A percentile compares a stretch with the other conserved stretches of the same genome.
Conservation (phyloP, 1,139 yeast species). For the Hemisphaericaspora subhashii region DNA sequence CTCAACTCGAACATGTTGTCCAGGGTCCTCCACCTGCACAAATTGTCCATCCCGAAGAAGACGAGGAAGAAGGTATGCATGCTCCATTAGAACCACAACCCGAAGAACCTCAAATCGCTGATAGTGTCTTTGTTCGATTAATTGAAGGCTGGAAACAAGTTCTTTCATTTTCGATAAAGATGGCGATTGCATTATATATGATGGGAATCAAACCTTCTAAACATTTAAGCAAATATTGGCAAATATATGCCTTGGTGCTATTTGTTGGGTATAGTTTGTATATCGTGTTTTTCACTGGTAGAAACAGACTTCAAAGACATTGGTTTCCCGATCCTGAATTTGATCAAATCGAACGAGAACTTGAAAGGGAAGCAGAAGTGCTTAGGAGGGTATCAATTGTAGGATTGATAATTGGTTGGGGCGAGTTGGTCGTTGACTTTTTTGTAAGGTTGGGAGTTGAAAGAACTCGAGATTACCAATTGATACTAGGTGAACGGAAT, state of each 20-base stretch:
- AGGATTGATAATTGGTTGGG: neutral
- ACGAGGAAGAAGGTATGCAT: neutral
- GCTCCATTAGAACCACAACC: neutral
- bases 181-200: slow-evolving; percentile 9
- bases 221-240: slow-evolving; percentile 14
- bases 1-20: neutral
- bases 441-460: slow-evolving; percentile 19
- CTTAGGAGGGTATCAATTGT: too few species aligned
- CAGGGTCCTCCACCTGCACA: neutral
- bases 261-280: slow-evolving; percentile 11
- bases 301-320: slow-evolving; percentile 9
- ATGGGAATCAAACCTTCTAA: slow-evolving; percentile 12
- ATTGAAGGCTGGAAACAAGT: slow-evolving; percentile 11
- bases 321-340: slow-evolving; percentile 1
- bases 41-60: neutral
- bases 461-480: slow-evolving; percentile 28
- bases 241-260: slow-evolving; percentile 9
- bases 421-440: slow-evolving; percentile 12
- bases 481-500: slow-evolving; percentile 16
- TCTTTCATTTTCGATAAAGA: slow-evolving; percentile 8
- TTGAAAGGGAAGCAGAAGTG: too few species aligned
- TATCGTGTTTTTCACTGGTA: slow-evolving; percentile 13
- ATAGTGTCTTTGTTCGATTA: slow-evolving; percentile 8
- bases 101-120: slow-evolving; percentile 6
- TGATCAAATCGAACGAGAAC: too few species aligned